These are phyloP conservation scores for Elasticomyces elasticus DNA, from an alignment of 495 filamentous ascomycete species.

Conservation along the genomic window DNA sequence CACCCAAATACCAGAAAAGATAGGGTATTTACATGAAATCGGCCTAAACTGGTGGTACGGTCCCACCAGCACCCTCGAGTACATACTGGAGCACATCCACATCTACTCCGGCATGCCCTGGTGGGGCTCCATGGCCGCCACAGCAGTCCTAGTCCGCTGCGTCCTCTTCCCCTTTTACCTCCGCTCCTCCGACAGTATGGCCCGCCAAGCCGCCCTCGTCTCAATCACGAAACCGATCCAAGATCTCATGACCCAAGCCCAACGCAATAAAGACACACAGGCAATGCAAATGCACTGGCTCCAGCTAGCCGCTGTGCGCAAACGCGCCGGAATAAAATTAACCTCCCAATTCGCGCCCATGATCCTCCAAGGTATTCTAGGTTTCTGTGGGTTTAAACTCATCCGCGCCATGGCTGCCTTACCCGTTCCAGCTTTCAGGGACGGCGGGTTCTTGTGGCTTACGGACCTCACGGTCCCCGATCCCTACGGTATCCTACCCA, in stretches of 20 bases:
- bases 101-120: conserved; percentile 63
- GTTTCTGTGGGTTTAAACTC: conserved; percentile 71
- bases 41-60: conserved; percentile 84
- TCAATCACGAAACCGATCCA: conserved; percentile 41
- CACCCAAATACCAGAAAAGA: conserved; percentile 49
- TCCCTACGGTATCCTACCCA: conserved; percentile 65
- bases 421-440: conserved; percentile 67
- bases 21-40: conserved; percentile 73
- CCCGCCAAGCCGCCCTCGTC: conserved; percentile 42
- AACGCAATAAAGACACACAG: conserved; percentile 31
- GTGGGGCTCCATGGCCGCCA: conserved; percentile 62
- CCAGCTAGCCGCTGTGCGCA: conserved; percentile 42
- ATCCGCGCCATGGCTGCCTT: conserved; percentile 60
- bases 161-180: conserved; percentile 55
- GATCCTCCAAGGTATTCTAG: conserved; percentile 55
- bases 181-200: conserved; percentile 46
- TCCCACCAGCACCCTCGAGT: conserved; percentile 58
- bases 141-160: conserved; percentile 55
- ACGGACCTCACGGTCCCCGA: conserved; percentile 67
- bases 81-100: conserved; percentile 70
- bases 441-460: conserved; percentile 67
- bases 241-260: conserved; percentile 39
- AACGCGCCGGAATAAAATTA: conserved; percentile 42
- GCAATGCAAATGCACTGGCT: conserved; percentile 34
- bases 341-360: conserved; percentile 49